phyloP scores from a whole-genome alignment of 2,329 filamentous ascomycete species.

The Calonectria crousiana region DNA sequence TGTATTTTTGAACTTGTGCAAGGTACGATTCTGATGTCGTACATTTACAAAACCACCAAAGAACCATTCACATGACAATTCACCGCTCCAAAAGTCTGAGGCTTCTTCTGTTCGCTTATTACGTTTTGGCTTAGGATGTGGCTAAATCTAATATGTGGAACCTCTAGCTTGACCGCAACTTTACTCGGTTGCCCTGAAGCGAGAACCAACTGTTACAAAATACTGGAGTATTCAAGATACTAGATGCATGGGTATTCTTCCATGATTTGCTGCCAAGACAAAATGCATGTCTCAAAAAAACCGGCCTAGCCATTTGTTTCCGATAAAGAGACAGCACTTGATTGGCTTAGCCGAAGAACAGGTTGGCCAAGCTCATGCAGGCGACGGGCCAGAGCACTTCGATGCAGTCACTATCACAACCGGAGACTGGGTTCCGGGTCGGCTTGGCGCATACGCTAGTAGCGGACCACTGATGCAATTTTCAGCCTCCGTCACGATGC shows the following conservation, averaged over 20 bases:
- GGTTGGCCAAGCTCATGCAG: background rate
- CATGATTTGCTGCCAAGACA: background rate
- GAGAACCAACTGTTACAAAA: background rate
- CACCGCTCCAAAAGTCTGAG: background rate
- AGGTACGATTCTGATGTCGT: background rate
- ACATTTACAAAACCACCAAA: background rate
- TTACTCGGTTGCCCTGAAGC: background rate
- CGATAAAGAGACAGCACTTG: background rate
- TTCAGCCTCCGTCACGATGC: background rate
- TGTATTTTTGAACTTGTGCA: background rate
- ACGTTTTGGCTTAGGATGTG: background rate
- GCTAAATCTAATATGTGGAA: background rate
- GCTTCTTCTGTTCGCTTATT: background rate
- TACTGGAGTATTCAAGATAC: background rate
- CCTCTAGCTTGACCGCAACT: background rate
- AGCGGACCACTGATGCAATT: background rate
- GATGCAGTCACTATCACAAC: background rate
- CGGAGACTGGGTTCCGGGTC: background rate
- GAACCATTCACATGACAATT: background rate
- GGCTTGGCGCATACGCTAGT: background rate
- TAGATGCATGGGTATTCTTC: background rate
- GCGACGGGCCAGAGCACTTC: background rate
- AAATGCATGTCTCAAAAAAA: background rate
- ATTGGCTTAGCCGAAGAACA: background rate
- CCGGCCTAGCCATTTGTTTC: background rate